Conservation (phyloP, 768 basidiomycete species). For the Cubamyces lactineus region DNA sequence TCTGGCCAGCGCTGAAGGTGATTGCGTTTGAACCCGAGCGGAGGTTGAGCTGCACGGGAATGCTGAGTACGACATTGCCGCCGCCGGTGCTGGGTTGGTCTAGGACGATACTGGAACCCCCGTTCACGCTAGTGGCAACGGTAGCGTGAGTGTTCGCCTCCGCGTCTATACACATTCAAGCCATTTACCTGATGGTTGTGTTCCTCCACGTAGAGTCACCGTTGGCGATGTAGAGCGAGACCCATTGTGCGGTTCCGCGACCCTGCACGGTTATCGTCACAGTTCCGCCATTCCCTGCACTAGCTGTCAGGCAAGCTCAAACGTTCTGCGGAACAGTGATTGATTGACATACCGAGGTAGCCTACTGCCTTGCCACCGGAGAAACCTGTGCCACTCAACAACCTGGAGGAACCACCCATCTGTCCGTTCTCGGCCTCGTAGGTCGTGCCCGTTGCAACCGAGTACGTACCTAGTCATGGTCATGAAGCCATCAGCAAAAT, state of each 20-base stretch:
- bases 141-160: background rate
- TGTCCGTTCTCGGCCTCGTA: constrained; percentile 62
- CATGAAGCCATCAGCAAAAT: background rate
- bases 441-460: constrained; percentile 50
- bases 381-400: constrained; percentile 47
- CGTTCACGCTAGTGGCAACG: constrained; percentile 52
- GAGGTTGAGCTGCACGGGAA: constrained; percentile 56
- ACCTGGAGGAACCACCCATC: constrained; percentile 49
- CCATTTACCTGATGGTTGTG: constrained; percentile 54
- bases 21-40: constrained; percentile 55
- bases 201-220: constrained; percentile 63
- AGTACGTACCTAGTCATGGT: constrained; percentile 45
- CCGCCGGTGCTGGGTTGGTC: constrained; percentile 64
- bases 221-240: constrained; percentile 63
- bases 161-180: background rate
- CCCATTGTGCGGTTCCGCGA: constrained; percentile 57
- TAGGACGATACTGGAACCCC: constrained; percentile 53
- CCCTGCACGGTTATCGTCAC: constrained; percentile 61
- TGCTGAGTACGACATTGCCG: constrained; percentile 53
- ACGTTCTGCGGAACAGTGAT: background rate
- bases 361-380: constrained; percentile 59
- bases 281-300: constrained; percentile 56
- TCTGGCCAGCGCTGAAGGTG: constrained; percentile 52
- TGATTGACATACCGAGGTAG: constrained; percentile 48
- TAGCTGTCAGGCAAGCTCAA: background rate